Evolutionary conservation across 2,329 filamentous ascomycete species (phyloP), one percentile per base, ranked within the genome.

Genomic region (Coniella lustricola): DNA sequence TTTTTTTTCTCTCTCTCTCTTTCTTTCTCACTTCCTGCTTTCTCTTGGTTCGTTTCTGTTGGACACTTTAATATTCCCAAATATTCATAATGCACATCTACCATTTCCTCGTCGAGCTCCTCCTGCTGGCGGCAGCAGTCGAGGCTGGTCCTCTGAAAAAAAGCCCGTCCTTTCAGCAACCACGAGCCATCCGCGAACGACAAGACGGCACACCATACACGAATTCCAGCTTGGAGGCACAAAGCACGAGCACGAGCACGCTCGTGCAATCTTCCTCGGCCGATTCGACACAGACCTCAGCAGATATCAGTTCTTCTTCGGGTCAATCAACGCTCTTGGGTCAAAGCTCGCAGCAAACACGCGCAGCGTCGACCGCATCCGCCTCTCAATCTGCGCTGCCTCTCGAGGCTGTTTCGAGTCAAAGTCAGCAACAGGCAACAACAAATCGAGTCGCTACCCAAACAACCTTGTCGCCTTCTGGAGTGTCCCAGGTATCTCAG

Each of bases 71-170:
- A 36, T 2, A 38, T 3, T 2, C 29, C 16, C 29, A 9, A 54
- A 9, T 8, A 20, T 33, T n/a, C 35, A 44, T 33, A 34, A 52
- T 52, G 42, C 39, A 43, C 7, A 10, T 46, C 44, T 34, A 35
- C 20, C 31, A 44, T 22, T 41, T 52, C 38, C 18, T 52, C 16
- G 38, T 31, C 32, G 21, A 46, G 29, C 36, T 49, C 36, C 49
- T 54, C 40, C 49, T 54, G 38, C 39, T 51, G 16, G 25, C n/a
- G n/a, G n/a, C 39, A 49, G 43, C 49, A 52, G 49, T 49, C 12
- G 49, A 54, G 51, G 51, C 51, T 40, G 51, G 51, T 49, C 51
- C 51, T 54, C 51, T 54, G 17, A 54, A 39, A 17, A 38, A 34
- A 17, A 34, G 31, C 10, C 35, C 49, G 17, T 38, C 22, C 2